These are phyloP conservation scores for Chalciporus chontae DNA, from an alignment of 768 basidiomycete species.

Conservation along the genomic window DNA sequence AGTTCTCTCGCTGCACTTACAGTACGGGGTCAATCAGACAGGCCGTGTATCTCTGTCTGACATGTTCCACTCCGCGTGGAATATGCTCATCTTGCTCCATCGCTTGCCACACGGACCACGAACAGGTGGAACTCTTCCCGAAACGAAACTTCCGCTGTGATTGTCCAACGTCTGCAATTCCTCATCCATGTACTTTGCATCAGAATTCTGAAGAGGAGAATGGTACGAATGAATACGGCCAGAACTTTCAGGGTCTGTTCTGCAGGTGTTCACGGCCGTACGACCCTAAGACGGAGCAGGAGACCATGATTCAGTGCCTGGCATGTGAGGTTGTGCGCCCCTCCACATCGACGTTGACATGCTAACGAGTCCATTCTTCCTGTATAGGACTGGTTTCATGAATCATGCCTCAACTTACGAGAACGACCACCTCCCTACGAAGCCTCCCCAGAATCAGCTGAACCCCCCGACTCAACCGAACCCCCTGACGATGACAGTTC, in stretches of 20 bases:
- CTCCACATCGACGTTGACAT: background rate
- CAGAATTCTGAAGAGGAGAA: conserved; percentile 52
- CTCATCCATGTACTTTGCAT: conserved; percentile 65
- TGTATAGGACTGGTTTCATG: conserved; percentile 83
- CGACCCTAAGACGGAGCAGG: conserved; percentile 66
- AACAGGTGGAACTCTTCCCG: conserved; percentile 84
- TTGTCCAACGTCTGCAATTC: conserved; percentile 66
- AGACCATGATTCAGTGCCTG: conserved; percentile 89
- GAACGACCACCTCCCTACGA: conserved; percentile 54
- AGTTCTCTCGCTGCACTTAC: conserved; percentile 67
- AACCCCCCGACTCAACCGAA: background rate
- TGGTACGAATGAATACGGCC: conserved; percentile 58
- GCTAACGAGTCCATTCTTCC: conserved; percentile 3
- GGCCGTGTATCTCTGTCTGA: conserved; percentile 77
- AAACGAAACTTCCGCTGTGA: conserved; percentile 83
- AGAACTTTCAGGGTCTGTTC: conserved; percentile 69
- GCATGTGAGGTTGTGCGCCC: conserved; percentile 63
- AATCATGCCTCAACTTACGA: conserved; percentile 81
- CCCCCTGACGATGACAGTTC: conserved; percentile 50
- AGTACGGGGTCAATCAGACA: conserved; percentile 61
- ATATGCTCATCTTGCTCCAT: conserved; percentile 83
- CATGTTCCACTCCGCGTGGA: conserved; percentile 65
- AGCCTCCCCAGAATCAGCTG: conserved; percentile 27
- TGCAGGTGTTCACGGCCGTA: conserved; percentile 75
- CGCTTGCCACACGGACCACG: conserved; percentile 83